Base-by-base conservation (phyloP, 169 alveolate genomes). In the Cryptosporidium ubiquitum region DNA sequence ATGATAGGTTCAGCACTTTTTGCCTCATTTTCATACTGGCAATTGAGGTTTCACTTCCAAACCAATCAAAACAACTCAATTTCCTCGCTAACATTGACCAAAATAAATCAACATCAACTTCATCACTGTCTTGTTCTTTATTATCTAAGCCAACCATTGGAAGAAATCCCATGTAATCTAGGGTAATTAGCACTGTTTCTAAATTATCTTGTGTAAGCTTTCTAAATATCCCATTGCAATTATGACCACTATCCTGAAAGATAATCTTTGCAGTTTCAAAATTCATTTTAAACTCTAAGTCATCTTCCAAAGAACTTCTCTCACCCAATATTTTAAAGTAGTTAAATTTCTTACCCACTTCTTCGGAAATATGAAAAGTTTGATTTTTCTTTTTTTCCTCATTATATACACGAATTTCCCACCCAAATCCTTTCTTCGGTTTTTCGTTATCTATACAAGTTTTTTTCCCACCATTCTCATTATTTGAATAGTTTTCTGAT, bases 81-180 rank as follows among this genome's bases (percentile, higher is more conserved):
- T 79, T 79, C 49, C 89, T 79, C n/a, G 89, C 89, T 49, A 79
- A 35, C 52, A 57, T 40, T 4, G 89, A 79, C 89, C 89, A 79
- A 39, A 79, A 79, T 42, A 61, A 10, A 20, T 61, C 79, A 31
- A 60, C 74, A 26, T 79, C 89, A 60, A 42, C 20, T 26, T 40
- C 89, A 10, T 42, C 89, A 20, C 49, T 29, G 5, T 64, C 66
- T 44, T 26, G 39, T 1, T 39, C 29, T 60, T 60, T 37, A 9
- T 20, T 42, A 3, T 79, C 79, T 18, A n/a, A 42, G 4, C 89
- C 89, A 26, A 79, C 44, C 89, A 79, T 79, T 10, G 89, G 89
- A 14, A 44, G 35, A 61, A 42, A 79, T 16, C 89, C 89, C 61
- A 79, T 58, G 35, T 79, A 79, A n/a, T 79, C 89, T 20, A 79